Evolutionary conservation across 2,329 filamentous ascomycete species (phyloP), one percentile per base, ranked within the genome.

Genomic region (Bisporella sp.): DNA sequence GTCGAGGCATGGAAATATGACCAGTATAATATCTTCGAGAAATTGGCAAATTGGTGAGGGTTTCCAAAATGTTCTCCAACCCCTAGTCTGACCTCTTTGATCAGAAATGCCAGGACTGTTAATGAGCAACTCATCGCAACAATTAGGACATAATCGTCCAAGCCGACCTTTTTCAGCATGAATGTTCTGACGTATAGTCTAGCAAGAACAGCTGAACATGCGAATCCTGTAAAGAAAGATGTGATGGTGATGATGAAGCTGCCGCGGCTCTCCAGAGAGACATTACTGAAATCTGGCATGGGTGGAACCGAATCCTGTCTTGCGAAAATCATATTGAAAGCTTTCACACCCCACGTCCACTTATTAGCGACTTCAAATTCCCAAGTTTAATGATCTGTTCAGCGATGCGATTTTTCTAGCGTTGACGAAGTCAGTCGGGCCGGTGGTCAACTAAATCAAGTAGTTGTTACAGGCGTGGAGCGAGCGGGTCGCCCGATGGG

Each of bases 151-250:
- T 67, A 72, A 58, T 78, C 74, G 59, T 78, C 74, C 3, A 62
- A 42, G 1, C 73, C 73, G 46, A 74, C 63, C n/a, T 69, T 69
- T 43, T 70, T 71, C 39, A 77, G 59, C 61, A 77, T 70, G 9
- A 61, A 54, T 7, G 65, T 51, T 30, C 74, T 67, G 30, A 75
- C 73, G 57, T 73, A 74, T 43, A 69, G 60, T 41, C 72, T 65
- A 8, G 70, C 54, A 6, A 69, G n/a, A 2, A 73, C 68, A 2
- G 67, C 57, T 2, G 70, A n/a, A 5, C 60, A 54, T 5, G 70
- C 67, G 21, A 67, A 48, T 5, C 60, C 64, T 31, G 67, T 69
- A 47, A 72, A 65, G 1, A 65, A 56, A 8, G 65, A 66, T 5
- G 65, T 66, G 29, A 71, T 66, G 5, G 65, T 62, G 5, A 73